Conservation (phyloP, 176 grass and related monocot species). For the Paspalum notatum region DNA sequence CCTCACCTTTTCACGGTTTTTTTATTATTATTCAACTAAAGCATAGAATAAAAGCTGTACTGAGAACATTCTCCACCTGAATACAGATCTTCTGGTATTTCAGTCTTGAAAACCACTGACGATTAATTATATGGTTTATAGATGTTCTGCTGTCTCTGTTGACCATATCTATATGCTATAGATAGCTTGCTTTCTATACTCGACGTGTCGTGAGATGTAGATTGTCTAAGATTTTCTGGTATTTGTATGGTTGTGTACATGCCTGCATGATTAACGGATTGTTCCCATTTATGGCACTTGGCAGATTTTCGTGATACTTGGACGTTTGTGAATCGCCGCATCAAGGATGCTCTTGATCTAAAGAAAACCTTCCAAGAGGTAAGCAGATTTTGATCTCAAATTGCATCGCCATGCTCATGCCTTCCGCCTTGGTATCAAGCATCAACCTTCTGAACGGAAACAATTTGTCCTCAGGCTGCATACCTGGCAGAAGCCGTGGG, state of each 20-base stretch:
- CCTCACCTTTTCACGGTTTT: neutral
- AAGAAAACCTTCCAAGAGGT: slow-evolving; percentile 92
- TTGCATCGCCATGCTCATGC: neutral
- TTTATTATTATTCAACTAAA: neutral
- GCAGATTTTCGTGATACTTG: slow-evolving; percentile 91
- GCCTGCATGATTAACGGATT: neutral
- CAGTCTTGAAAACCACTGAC: neutral
- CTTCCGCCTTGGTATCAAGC: neutral
- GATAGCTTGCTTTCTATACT: neutral
- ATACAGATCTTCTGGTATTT: neutral
- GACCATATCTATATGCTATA: neutral
- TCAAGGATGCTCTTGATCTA: slow-evolving; percentile 85
- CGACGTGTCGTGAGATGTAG: neutral
- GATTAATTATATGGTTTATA: neutral
- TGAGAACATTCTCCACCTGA: neutral
- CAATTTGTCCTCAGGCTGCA: slow-evolving; percentile 53
- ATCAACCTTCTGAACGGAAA: slow-evolving; percentile 2
- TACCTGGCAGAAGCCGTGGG: slow-evolving; percentile 81
- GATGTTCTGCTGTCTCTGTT: neutral
- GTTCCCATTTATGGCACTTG: slow-evolving; percentile 24
- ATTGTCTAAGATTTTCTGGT: neutral
- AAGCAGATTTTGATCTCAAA: slow-evolving; percentile 2
- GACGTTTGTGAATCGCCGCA: slow-evolving; percentile 64
- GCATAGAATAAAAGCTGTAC: neutral
- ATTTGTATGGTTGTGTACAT: neutral